Evolutionary conservation across 345 rosid genomes (phyloP).

Genomic region (Eucalyptus lansdowneana): DNA sequence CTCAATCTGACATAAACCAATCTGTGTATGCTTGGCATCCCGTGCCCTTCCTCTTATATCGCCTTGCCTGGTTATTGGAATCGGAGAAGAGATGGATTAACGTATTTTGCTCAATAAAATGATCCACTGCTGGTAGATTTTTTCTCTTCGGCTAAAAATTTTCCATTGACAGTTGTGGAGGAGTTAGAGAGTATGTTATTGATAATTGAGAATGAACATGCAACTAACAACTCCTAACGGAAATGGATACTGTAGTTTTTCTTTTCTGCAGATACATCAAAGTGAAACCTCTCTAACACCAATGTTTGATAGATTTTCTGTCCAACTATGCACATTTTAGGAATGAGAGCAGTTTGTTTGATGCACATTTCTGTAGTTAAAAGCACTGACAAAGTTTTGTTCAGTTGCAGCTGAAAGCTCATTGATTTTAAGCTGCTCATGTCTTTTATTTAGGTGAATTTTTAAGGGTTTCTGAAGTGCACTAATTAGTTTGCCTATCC

Average conservation of each 20-base stretch:
- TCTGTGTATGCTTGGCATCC: too few species aligned
- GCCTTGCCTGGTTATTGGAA: neutral
- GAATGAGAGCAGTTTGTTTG: neutral
- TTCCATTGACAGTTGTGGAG: neutral
- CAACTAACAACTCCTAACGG: neutral
- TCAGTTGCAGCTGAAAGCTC: neutral
- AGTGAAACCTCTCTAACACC: neutral
- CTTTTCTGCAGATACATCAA: neutral
- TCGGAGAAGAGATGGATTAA: neutral
- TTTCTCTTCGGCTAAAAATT: neutral
- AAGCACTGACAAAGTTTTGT: neutral
- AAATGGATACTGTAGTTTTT: neutral
- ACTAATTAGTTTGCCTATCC: neutral
- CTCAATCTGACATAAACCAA: too few species aligned
- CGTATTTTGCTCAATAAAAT: neutral
- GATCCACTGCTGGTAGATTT: neutral
- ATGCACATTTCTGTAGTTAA: neutral
- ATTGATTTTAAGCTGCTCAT: neutral
- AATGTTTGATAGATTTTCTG: neutral
- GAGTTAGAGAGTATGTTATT: neutral
- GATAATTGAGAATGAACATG: neutral
- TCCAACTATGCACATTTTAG: neutral
- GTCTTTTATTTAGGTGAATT: neutral
- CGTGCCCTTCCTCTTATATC: too few species aligned
- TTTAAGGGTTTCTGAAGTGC: neutral